These are phyloP conservation scores for Globisporangium cederbergense DNA, from an alignment of 352 stramenopile genomes.

Conservation along the genomic window DNA sequence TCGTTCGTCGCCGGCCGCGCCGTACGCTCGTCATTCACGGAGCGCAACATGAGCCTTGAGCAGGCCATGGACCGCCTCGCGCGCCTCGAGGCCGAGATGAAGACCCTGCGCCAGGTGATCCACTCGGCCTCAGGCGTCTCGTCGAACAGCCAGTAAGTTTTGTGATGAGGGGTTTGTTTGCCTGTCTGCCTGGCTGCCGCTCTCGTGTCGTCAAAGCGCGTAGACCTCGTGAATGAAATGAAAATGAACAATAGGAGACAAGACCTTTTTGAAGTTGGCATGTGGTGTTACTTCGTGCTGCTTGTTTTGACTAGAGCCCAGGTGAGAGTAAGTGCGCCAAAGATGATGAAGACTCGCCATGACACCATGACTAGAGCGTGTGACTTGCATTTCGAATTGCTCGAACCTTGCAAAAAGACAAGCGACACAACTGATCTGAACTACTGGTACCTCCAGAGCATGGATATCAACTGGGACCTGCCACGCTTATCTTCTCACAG, in stretches of 20 bases:
- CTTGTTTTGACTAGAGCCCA: background rate
- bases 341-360: background rate
- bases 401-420: background rate
- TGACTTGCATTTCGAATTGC: background rate
- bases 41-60: slow-evolving; percentile 63
- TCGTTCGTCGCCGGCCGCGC: slow-evolving; percentile 76
- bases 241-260: slow-evolving; percentile 1
- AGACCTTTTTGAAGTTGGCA: slow-evolving; percentile 4
- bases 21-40: slow-evolving; percentile 50
- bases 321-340: background rate
- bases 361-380: background rate
- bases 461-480: background rate
- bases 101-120: slow-evolving; percentile 63
- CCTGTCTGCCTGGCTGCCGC: background rate
- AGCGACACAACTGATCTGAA: background rate
- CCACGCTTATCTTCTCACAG: background rate
- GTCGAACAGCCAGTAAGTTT: slow-evolving; percentile 14
- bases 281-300: background rate
- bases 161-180: background rate
- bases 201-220: slow-evolving; percentile 10
- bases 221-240: slow-evolving; percentile 10
- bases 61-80: slow-evolving; percentile 71
- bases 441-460: background rate
- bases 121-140: slow-evolving; percentile 22
- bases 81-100: slow-evolving; percentile 64